Base-by-base conservation (phyloP, 2,329 filamentous ascomycete genomes). In the Colletotrichum simmondsii region DNA sequence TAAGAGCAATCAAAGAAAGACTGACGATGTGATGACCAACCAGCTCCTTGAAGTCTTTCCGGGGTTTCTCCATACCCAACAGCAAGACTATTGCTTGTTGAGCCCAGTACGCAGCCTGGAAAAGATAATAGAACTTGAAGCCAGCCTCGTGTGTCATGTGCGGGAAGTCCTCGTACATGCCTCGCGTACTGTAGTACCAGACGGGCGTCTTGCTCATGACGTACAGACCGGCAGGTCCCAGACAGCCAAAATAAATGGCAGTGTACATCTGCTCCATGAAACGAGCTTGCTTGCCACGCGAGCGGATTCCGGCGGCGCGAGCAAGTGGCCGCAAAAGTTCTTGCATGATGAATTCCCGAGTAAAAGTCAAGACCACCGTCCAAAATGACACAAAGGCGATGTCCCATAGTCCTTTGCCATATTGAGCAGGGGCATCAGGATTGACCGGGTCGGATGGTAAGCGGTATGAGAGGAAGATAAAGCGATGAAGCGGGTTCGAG, bases 251-350 rank as follows among this genome's bases (percentile, higher is more conserved):
- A 88, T 98, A 98, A 66, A 98, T 86, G 30, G 95, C 95, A 1
- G 95, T 98, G 84, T 98, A 98, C 79, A 93, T 91, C 84, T 98
- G 95, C 83, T 98, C 95, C 94, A 98, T 97, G 87, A 98, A 98
- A 42, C 95, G 92, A 19, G 92, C 90, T 79, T 97, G 95, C 85
- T 98, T 98, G 75, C 88, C 91, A 69, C 92, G 90, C 75, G 89
- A 91, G 73, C 85, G 88, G 79, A 98, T 91, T 19, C 94, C 93
- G 67, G 87, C 91, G 76, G 86, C 87, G 56, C 90, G 87, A 6
- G 95, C 94, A 74, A 95, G 86, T 0, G 95, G 95, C 14, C 92
- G 91, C 71, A 98, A 90, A 63, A 97, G 78, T 78, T 95, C 92
- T 84, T 98, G 95, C 95, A 98, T 98, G 84, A 97, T 89, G 83